Evolutionary conservation across 1,284 basidiomycete species (phyloP).

Genomic region (Cutaneotrichosporon cavernicola): DNA sequence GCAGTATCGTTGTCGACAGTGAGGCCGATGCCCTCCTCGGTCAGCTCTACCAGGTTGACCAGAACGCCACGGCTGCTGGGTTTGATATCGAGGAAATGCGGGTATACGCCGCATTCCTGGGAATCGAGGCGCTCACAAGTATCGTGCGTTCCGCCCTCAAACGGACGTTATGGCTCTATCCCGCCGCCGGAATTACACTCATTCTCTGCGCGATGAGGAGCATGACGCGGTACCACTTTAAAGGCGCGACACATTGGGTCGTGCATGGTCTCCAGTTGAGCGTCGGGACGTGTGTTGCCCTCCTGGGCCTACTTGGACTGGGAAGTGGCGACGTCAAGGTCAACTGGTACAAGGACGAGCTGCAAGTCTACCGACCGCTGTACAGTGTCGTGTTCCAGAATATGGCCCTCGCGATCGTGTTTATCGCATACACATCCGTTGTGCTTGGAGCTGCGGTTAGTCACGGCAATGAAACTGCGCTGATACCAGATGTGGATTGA

Average conservation of each 20-base stretch:
- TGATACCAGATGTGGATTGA: neutral
- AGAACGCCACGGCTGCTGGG: neutral
- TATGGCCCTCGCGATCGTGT: neutral
- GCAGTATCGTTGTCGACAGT: neutral
- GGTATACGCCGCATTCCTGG: neutral
- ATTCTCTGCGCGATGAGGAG: slow-evolving; percentile 31
- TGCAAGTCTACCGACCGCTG: neutral
- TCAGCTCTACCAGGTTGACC: neutral
- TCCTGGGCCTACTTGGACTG: slow-evolving; percentile 29
- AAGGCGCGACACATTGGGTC: slow-evolving; percentile 18
- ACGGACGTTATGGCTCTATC: neutral
- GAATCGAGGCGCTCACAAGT: neutral
- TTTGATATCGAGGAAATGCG: neutral
- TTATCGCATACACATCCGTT: neutral
- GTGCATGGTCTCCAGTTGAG: slow-evolving; percentile 24
- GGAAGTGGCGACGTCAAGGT: neutral
- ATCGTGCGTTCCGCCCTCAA: neutral
- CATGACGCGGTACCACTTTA: slow-evolving; percentile 29
- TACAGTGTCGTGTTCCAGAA: neutral
- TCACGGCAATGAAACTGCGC: neutral
- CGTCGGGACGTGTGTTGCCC: slow-evolving; percentile 22
- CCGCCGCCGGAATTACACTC: slow-evolving; percentile 21
- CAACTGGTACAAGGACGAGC: neutral
- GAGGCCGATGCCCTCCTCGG: neutral
- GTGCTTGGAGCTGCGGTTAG: neutral